Evolutionary conservation across 805 yeast genomes (phyloP).

Genomic region (Candida andamanensis): DNA sequence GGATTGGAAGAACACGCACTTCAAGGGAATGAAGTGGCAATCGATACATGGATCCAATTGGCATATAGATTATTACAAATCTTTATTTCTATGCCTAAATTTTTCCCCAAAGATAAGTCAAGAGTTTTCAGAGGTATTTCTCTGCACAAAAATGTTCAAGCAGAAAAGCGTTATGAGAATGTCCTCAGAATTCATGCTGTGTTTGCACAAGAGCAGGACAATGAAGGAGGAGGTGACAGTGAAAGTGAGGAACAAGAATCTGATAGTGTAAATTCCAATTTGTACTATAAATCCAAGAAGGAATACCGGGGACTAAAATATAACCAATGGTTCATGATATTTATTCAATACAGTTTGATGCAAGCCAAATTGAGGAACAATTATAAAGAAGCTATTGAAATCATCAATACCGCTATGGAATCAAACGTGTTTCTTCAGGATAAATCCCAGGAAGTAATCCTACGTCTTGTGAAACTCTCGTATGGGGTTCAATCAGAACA

Average conservation of each 20-base stretch:
- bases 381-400: conserved; percentile 41
- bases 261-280: conserved; percentile 34
- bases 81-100: conserved; percentile 70
- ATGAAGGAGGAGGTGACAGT: too few relatives aligned
- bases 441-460: conserved; percentile 50
- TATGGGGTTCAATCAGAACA: conserved; percentile 49
- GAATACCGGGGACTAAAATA: conserved; percentile 73
- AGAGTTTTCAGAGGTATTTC: conserved; percentile 66
- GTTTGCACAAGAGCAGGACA: conserved; percentile 29
- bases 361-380: conserved; percentile 66
- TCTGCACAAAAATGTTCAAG: conserved; percentile 53
- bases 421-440: conserved; percentile 76
- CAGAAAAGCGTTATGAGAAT: conserved; percentile 67
- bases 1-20: conserved; percentile 39
- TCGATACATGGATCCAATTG: conserved; percentile 73
- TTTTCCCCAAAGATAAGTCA: conserved; percentile 73
- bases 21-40: conserved; percentile 50
- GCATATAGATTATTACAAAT: conserved; percentile 81
- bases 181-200: conserved; percentile 62
- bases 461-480: conserved; percentile 64
- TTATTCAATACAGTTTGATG: conserved; percentile 71
- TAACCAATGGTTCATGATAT: conserved; percentile 80
- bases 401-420: conserved; percentile 68
- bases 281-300: too few relatives aligned
- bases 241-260: conserved; percentile 21